Percentiles rank a stretch among this genome's conserved stretches.
These are phyloP conservation scores for Phytopythium delawarense DNA, from an alignment of 352 stramenopile genomes.

Conservation along the genomic window DNA sequence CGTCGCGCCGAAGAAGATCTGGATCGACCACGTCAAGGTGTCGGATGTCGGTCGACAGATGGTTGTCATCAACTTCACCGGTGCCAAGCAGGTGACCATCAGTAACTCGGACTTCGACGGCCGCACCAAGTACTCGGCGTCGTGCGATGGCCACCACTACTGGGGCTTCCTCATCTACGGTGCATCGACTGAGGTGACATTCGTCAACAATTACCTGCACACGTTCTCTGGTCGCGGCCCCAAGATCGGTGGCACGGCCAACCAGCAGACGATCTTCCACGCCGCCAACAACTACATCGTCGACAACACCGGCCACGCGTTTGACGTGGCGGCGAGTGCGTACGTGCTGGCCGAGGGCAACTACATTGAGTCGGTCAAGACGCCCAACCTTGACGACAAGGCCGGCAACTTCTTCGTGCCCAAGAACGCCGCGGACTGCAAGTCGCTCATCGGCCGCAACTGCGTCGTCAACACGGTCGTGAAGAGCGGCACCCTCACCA, in stretches of 20 bases:
- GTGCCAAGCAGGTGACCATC: slow-evolving; percentile 27
- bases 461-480: slow-evolving; percentile 11
- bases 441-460: slow-evolving; percentile 11
- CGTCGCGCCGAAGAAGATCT: slow-evolving; percentile 24
- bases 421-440: too few species aligned
- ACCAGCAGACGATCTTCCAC: slow-evolving; percentile 18
- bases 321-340: slow-evolving; percentile 13
- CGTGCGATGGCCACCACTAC: slow-evolving; percentile 43
- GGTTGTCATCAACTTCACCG: slow-evolving; percentile 24
- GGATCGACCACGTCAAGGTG: slow-evolving; percentile 50
- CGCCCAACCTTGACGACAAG: slow-evolving; percentile 8
- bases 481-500: slow-evolving; percentile 5
- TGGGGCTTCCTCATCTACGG: slow-evolving; percentile 20
- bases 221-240: slow-evolving; percentile 34
- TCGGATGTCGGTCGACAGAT: slow-evolving; percentile 36
- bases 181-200: slow-evolving; percentile 9
- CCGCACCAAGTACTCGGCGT: slow-evolving; percentile 25
- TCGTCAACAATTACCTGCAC: slow-evolving; percentile 46
- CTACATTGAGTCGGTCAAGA: slow-evolving; percentile 18
- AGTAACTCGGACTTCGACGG: slow-evolving; percentile 52
- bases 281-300: slow-evolving; percentile 27
- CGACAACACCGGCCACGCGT: slow-evolving; percentile 20
- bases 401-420: slow-evolving; percentile 14
- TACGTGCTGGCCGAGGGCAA: slow-evolving; percentile 26
- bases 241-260: slow-evolving; percentile 24